Base-by-base conservation (phyloP, 2,329 filamentous ascomycete species). In the Celoporthe dispersa region DNA sequence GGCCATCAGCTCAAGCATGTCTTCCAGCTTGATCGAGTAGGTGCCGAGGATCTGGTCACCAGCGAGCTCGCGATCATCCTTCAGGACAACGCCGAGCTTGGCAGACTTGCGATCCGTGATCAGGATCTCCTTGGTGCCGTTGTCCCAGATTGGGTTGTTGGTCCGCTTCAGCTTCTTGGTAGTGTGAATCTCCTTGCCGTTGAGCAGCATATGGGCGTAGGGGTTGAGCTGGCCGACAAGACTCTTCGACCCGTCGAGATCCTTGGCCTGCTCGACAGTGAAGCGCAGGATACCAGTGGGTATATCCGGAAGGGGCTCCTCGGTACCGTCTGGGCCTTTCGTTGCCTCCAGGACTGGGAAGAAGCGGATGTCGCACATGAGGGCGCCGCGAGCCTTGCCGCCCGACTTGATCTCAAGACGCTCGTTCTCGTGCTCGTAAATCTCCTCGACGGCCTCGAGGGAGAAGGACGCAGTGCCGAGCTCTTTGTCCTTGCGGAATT, bases 81-180 rank as follows among this genome's bases (percentile, higher is more conserved):
- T 99, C 86, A 99, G 90, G 22, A 95, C 92, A 68, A 99, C 84
- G 68, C 95, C 97, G 66, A 99, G 86, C 78, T 94, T 96, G 69
- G 96, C 94, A 78, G 89, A 91, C 83, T 94, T 97, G 73, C 93
- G 91, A 78, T 99, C 94, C 0, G 94, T 98, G 78, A 99, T 95
- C 72, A 99, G 89, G 75, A 99, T 90, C 78, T 99, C 96, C 82
- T 97, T 97, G 75, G 90, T 92, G 8, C 93, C 93, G 78, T 98
- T 92, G 67, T 95, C 91, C 91, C 94, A 99, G 76, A 99, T 94
- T 9, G 96, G 96, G 76, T 97, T 96, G 82, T 99, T 99, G 71
- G 94, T 98, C 72, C 95, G 91, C 87, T 98, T 99, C 76, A 98
- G 87, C 80, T 94, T 97, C 82, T 94, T 93, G 67, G 94, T 97